A percentile compares a stretch with the other conserved stretches of the same genome.
These are phyloP conservation scores for Elsinoe perseae DNA, from an alignment of 2,329 filamentous ascomycete genomes.

Conservation along the genomic window DNA sequence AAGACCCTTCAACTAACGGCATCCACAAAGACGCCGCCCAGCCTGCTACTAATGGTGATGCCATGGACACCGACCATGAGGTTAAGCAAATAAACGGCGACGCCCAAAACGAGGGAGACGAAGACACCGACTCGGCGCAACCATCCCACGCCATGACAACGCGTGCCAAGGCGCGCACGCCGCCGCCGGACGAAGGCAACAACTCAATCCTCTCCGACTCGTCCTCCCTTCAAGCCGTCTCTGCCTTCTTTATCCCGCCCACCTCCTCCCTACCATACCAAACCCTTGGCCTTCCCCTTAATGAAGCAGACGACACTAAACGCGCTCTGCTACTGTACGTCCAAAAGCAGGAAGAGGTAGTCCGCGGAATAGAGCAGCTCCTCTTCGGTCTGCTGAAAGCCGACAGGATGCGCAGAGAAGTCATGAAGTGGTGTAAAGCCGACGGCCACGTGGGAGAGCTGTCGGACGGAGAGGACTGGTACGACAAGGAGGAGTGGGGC, in stretches of 20 bases:
- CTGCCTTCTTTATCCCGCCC: conserved; percentile 67
- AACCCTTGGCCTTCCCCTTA: conserved; percentile 61
- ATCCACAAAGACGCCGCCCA: background rate
- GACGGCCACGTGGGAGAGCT: conserved; percentile 71
- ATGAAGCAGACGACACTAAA: conserved; percentile 71
- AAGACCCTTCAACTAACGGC: background rate
- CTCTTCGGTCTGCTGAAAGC: conserved; percentile 65
- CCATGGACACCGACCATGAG: background rate
- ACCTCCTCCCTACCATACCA: conserved; percentile 55
- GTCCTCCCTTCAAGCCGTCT: conserved; percentile 50
- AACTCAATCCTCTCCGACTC: conserved; percentile 35
- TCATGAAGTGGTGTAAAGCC: conserved; percentile 68
- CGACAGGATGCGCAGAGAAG: conserved; percentile 61
- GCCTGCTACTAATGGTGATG: background rate
- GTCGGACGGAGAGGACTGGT: conserved; percentile 87
- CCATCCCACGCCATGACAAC: conserved; percentile 48
- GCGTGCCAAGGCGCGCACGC: conserved; percentile 44
- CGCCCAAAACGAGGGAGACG: background rate
- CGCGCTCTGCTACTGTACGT: conserved; percentile 67
- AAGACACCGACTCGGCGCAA: conserved; percentile 1
- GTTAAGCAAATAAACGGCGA: conserved; percentile 13
- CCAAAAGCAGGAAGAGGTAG: conserved; percentile 79
- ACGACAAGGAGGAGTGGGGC: conserved; percentile 73
- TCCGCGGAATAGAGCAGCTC: conserved; percentile 59
- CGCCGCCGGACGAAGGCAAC: conserved; percentile 25